phyloP scores from a whole-genome alignment of 73 alveolate genomes.

The Paramecium bursaria region DNA sequence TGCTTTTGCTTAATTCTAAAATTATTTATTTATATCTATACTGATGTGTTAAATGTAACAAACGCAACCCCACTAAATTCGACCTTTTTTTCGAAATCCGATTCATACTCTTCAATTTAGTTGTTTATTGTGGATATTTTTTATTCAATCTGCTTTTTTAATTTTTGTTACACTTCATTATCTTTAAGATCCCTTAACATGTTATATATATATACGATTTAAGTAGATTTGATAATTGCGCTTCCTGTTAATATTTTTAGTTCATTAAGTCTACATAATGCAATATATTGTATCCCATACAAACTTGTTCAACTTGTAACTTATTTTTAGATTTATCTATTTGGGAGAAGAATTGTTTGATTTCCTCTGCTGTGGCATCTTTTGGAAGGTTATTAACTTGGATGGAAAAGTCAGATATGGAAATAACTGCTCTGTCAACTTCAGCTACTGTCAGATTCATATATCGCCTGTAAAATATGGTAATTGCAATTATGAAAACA shows the following conservation, averaged over 20 bases:
- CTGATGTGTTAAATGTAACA: conserved; percentile 39
- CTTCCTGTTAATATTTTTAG: neutral
- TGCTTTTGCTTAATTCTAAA: conserved; percentile 8
- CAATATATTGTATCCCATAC: conserved; percentile 28
- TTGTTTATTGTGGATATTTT: no score
- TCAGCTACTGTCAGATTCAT: conserved; percentile 3
- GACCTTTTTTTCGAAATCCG: neutral
- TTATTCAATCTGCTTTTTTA: no score
- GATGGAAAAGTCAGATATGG: conserved; percentile 43
- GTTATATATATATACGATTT: neutral
- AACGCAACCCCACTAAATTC: conserved; percentile 50
- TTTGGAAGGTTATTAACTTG: conserved; percentile 28
- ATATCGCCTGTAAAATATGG: conserved; percentile 14
- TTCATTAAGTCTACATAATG: neutral
- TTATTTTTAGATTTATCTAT: neutral
- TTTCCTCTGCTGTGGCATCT: neutral
- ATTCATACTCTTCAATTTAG: neutral
- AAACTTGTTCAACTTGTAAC: neutral
- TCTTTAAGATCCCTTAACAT: no score
- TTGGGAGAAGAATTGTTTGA: conserved; percentile 10
- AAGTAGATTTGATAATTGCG: neutral
- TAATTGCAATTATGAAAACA: neutral
- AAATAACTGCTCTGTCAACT: neutral
- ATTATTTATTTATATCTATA: no score
- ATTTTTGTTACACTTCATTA: no score